Evolutionary conservation across 2,329 filamentous ascomycete species (phyloP).

Genomic region (Penicillium fuscoglaucum): DNA sequence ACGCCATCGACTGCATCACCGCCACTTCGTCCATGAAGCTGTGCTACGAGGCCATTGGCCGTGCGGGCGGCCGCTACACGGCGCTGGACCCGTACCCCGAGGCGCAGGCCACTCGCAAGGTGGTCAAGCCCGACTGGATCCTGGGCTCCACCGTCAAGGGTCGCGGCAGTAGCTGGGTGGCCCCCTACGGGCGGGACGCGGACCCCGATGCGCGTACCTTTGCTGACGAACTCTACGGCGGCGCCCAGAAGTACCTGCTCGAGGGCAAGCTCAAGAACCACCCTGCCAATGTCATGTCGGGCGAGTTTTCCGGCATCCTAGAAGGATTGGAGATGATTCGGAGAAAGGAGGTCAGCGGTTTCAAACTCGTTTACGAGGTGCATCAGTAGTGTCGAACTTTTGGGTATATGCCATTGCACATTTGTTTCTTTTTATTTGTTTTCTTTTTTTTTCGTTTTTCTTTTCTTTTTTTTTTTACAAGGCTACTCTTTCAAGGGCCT

Average conservation of each 20-base stretch:
- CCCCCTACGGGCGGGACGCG: background rate
- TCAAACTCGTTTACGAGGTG: background rate
- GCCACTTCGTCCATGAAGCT: background rate
- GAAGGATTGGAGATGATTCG: background rate
- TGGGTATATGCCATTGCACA: background rate
- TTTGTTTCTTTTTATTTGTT: too few relatives aligned
- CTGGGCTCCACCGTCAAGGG: background rate
- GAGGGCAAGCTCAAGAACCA: background rate
- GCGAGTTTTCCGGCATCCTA: background rate
- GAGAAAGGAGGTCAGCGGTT: background rate
- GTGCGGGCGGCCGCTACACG: conserved; percentile 10
- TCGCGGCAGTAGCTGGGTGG: background rate
- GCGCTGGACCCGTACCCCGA: conserved; percentile 12
- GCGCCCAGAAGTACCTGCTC: background rate
- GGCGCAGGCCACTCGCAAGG: background rate
- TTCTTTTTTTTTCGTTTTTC: too few relatives aligned
- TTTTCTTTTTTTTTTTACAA: too few relatives aligned
- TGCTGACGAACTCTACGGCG: background rate
- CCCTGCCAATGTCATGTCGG: background rate
- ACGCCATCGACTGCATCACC: conserved; percentile 12
- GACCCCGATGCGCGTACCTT: background rate
- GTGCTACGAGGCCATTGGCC: conserved; percentile 12
- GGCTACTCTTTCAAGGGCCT: too few relatives aligned
- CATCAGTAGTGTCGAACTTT: background rate
- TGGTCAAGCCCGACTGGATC: background rate